phyloP scores from a whole-genome alignment of 2,329 filamentous ascomycete species.

The Xylaria polymorpha region DNA sequence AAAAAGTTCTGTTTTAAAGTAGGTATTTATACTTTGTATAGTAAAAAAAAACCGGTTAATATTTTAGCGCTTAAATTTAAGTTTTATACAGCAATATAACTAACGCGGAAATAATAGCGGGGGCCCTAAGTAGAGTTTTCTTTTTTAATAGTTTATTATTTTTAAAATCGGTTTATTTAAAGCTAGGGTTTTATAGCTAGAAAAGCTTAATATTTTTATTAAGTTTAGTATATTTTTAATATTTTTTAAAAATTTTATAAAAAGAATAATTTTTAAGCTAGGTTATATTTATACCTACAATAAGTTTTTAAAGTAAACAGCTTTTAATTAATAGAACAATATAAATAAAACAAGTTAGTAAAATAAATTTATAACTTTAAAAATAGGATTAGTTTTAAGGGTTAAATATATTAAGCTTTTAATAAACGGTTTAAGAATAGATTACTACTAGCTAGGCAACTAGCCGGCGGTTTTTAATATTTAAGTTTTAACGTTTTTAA shows the following conservation, averaged over 20 bases:
- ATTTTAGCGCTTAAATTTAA: constrained; percentile 20
- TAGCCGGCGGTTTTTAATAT: constrained; percentile 7
- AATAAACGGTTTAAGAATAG: not conserved
- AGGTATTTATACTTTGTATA: constrained; percentile 8
- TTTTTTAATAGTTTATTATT: constrained; percentile 25
- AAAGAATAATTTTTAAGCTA: constrained; percentile 29
- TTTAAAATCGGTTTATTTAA: constrained; percentile 16
- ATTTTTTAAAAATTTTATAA: constrained; percentile 18
- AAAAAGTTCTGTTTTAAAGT: constrained; percentile 23
- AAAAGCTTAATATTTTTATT: constrained; percentile 20
- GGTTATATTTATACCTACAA: constrained; percentile 3
- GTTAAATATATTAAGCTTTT: constrained; percentile 9
- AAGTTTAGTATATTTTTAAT: constrained; percentile 3
- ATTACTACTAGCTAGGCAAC: constrained; percentile 11
- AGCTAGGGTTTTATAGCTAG: constrained; percentile 20
- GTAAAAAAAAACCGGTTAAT: constrained; percentile 23
- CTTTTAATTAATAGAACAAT: constrained; percentile 23
- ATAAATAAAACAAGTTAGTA: constrained; percentile 16
- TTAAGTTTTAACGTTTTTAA: constrained; percentile 12
- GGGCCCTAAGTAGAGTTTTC: constrained; percentile 15
- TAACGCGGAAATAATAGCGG: constrained; percentile 11
- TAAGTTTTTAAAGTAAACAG: constrained; percentile 14
- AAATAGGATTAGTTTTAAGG: constrained; percentile 19
- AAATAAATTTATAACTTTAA: constrained; percentile 22
- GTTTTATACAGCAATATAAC: constrained; percentile 17